Conservation (phyloP, 176 grass and related monocot genomes). For the Rhipidocladum racemiflorum region DNA sequence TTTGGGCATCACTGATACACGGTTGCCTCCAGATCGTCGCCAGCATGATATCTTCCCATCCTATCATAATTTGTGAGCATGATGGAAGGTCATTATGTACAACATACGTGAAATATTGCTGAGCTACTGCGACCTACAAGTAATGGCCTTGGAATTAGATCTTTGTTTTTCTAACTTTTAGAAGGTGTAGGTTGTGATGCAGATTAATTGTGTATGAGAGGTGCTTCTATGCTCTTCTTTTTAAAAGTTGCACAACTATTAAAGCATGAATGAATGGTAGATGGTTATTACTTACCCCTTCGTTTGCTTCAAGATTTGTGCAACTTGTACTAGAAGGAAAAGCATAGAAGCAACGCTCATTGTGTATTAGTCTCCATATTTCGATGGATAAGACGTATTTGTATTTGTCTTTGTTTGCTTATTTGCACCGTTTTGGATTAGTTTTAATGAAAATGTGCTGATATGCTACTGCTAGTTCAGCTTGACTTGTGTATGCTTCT, state of each 20-base stretch:
- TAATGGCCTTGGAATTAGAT: neutral
- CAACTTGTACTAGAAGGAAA: too few species aligned
- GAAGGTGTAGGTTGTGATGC: neutral
- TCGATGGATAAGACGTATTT: neutral
- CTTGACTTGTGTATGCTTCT: neutral
- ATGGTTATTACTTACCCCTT: too few species aligned
- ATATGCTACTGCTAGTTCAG: neutral
- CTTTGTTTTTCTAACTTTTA: neutral
- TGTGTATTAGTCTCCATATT: neutral
- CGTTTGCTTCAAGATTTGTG: too few species aligned
- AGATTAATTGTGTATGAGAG: conserved; percentile 9
- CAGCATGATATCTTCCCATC: neutral
- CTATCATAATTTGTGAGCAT: neutral
- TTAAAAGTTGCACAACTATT: too few species aligned
- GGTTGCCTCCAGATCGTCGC: neutral
- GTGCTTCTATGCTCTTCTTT: too few species aligned
- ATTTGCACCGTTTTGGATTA: neutral
- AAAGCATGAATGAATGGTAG: too few species aligned
- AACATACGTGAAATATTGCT: neutral
- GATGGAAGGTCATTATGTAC: conserved; percentile 5
- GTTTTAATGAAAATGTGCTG: neutral
- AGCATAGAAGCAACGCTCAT: too few species aligned
- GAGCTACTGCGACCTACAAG: neutral
- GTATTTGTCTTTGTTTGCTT: neutral
- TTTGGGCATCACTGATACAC: neutral